Conservation (phyloP, 1,284 basidiomycete genomes). For the Boletellus deceptivus region DNA sequence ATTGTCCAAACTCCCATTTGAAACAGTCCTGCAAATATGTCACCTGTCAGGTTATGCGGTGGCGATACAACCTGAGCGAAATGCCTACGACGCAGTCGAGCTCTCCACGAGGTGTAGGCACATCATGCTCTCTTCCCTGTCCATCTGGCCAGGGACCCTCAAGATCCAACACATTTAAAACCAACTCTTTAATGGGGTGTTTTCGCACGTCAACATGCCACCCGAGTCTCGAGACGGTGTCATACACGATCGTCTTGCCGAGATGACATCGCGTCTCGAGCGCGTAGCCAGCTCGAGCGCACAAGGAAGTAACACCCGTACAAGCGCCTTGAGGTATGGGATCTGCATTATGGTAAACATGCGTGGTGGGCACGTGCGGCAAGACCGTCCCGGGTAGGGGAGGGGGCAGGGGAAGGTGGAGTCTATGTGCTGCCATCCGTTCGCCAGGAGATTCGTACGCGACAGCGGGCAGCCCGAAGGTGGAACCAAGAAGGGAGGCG, state of each 20-base stretch:
- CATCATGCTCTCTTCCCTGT: slow-evolving; percentile 35
- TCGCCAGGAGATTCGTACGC: slow-evolving; percentile 95
- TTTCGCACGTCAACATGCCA: slow-evolving; percentile 84
- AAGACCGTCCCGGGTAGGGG: slow-evolving; percentile 17
- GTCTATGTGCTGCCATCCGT: slow-evolving; percentile 77
- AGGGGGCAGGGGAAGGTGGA: slow-evolving; percentile 80
- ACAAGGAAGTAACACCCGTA: slow-evolving; percentile 64
- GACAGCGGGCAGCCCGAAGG: slow-evolving; percentile 92
- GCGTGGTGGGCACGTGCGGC: slow-evolving; percentile 53
- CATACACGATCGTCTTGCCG: slow-evolving; percentile 72
- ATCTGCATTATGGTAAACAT: slow-evolving; percentile 80
- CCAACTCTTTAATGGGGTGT: slow-evolving; percentile 79
- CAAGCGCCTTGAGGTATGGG: slow-evolving; percentile 79
- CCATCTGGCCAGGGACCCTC: slow-evolving; percentile 46
- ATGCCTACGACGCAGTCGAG: slow-evolving; percentile 57
- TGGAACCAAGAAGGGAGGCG: slow-evolving; percentile 84
- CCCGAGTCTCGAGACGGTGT: slow-evolving; percentile 80
- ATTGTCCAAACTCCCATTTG: slow-evolving; percentile 72
- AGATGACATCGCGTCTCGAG: slow-evolving; percentile 73
- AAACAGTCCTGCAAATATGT: slow-evolving; percentile 56
- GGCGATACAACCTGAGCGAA: background rate
- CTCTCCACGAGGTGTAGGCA: slow-evolving; percentile 53
- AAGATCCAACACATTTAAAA: slow-evolving; percentile 71
- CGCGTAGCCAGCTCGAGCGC: slow-evolving; percentile 67
- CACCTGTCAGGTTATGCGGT: slow-evolving; percentile 1